These are phyloP conservation scores for Candida tammaniensis DNA, from an alignment of 805 yeast species.

Conservation along the genomic window DNA sequence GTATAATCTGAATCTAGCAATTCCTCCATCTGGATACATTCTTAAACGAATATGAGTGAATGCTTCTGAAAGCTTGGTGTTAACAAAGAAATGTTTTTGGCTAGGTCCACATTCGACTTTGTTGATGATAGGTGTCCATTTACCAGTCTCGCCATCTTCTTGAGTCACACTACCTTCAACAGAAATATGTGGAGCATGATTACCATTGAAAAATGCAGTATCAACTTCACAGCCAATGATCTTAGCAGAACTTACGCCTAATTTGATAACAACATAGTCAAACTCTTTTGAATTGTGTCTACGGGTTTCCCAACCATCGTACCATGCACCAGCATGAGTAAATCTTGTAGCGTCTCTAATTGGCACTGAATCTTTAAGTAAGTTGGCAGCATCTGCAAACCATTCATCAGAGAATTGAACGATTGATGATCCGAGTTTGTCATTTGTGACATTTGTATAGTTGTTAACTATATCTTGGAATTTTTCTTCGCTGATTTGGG, in stretches of 20 bases:
- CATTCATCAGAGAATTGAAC: conserved; percentile 79
- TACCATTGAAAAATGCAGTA: conserved; percentile 92
- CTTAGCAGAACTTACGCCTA: conserved; percentile 82
- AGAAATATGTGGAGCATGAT: conserved; percentile 87
- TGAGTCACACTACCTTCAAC: conserved; percentile 83
- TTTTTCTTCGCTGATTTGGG: conserved; percentile 24
- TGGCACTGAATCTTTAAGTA: conserved; percentile 78
- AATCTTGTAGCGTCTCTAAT: conserved; percentile 78
- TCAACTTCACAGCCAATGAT: conserved; percentile 85
- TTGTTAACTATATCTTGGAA: conserved; percentile 50
- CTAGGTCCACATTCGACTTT: conserved; percentile 85
- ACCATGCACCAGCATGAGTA: conserved; percentile 91
- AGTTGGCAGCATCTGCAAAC: conserved; percentile 90
- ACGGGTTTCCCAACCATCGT: conserved; percentile 98
- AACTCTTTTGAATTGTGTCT: conserved; percentile 83
- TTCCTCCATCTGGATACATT: conserved; percentile 98
- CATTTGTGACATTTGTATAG: conserved; percentile 79
- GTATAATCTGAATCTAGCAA: conserved; percentile 87
- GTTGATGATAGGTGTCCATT: conserved; percentile 72
- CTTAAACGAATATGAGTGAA: conserved; percentile 80
- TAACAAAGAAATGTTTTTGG: conserved; percentile 77
- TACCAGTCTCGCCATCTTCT: conserved; percentile 32
- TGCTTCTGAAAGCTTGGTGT: conserved; percentile 55
- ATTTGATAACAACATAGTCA: conserved; percentile 81
- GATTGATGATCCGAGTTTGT: conserved; percentile 76